These are phyloP conservation scores for Leccinum fallax DNA, from an alignment of 1,284 basidiomycete genomes.

Conservation along the genomic window DNA sequence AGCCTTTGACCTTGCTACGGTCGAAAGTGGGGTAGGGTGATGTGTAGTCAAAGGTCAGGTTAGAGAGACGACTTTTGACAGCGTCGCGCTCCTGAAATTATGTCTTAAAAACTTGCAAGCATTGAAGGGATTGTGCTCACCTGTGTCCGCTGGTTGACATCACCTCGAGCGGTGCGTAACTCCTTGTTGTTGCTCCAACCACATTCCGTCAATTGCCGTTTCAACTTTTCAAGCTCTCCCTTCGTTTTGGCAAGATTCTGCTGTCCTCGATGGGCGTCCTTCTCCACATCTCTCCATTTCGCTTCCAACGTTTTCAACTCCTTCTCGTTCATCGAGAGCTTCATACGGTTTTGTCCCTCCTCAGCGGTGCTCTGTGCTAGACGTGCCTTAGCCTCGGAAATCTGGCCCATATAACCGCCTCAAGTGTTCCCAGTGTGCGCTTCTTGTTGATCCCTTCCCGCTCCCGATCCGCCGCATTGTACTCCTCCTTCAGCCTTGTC, in stretches of 20 bases:
- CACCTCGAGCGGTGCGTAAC: slow-evolving; percentile 57
- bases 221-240: slow-evolving; percentile 61
- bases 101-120: slow-evolving; percentile 6
- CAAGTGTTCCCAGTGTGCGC: slow-evolving; percentile 60
- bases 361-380: slow-evolving; percentile 81
- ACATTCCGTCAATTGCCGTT: slow-evolving; percentile 57
- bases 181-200: slow-evolving; percentile 82
- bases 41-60: slow-evolving; percentile 85
- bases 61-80: slow-evolving; percentile 69
- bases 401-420: slow-evolving; percentile 96
- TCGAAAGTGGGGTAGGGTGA: slow-evolving; percentile 85
- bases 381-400: slow-evolving; percentile 84
- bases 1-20: slow-evolving; percentile 85
- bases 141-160: slow-evolving; percentile 65
- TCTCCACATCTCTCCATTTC: slow-evolving; percentile 83
- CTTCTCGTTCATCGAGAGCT: slow-evolving; percentile 78
- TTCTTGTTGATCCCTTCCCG: slow-evolving; percentile 64
- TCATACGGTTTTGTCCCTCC: slow-evolving; percentile 82
- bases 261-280: slow-evolving; percentile 78
- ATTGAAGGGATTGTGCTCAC: slow-evolving; percentile 43
- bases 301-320: slow-evolving; percentile 82
- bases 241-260: slow-evolving; percentile 67
- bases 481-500: slow-evolving; percentile 51
- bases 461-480: slow-evolving; percentile 53
- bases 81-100: slow-evolving; percentile 67